These are phyloP conservation scores for Oxytropis ochrocephala DNA, from an alignment of 306 rosid genomes.

Conservation along the genomic window DNA sequence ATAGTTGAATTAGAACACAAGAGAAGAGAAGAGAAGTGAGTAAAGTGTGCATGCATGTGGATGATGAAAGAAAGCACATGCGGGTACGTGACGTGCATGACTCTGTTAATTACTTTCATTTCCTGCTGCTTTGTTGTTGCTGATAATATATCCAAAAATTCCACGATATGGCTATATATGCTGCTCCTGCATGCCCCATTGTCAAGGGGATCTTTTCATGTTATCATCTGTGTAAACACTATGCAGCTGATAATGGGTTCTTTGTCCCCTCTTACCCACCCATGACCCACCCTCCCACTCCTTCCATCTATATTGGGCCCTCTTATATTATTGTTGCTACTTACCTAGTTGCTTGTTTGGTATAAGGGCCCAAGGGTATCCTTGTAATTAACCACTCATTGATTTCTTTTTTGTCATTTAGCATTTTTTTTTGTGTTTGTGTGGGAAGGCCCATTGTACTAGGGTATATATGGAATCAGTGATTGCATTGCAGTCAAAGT, in stretches of 20 bases:
- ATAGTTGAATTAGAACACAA: not conserved
- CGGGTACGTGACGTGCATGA: constrained; percentile 59
- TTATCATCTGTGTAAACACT: constrained; percentile 36
- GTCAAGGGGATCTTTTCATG: constrained; percentile 59
- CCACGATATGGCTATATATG: constrained; percentile 23
- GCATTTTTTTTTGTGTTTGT: not conserved
- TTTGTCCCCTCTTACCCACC: constrained; percentile 48
- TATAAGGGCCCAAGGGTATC: not conserved
- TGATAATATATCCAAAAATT: constrained; percentile 38
- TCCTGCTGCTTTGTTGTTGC: not conserved
- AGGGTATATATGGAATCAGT: not conserved
- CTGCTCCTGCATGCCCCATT: constrained; percentile 38
- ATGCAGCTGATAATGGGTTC: constrained; percentile 20
- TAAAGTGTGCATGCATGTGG: constrained; percentile 51
- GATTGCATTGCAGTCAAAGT: too few relatives aligned
- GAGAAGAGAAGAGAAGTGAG: not conserved
- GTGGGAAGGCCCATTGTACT: not conserved
- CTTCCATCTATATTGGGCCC: not conserved
- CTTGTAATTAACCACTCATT: not conserved
- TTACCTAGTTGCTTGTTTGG: not conserved
- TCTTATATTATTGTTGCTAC: constrained; percentile 16
- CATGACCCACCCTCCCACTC: constrained; percentile 8
- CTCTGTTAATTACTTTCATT: not conserved
- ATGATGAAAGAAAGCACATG: constrained; percentile 67
- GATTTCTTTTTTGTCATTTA: not conserved